Evolutionary conservation across 2,329 filamentous ascomycete species (phyloP), one percentile per base, ranked within the genome.

Genomic region (Blastomyces parvus): DNA sequence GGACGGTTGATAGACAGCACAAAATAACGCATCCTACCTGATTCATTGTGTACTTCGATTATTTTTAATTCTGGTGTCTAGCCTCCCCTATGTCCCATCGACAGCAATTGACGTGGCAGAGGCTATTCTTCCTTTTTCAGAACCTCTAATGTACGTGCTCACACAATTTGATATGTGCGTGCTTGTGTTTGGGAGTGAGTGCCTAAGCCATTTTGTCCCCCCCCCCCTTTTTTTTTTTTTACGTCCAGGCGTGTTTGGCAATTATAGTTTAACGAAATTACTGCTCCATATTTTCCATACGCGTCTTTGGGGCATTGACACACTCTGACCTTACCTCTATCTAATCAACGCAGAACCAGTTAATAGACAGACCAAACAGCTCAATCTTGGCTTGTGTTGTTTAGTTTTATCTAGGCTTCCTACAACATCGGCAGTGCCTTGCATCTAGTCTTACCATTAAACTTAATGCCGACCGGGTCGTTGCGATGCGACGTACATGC

Each of bases 101-200:
- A 9, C 42, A 60, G 25, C 38, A 53, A 44, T 61, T 61, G 59
- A 61, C 59, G 59, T 61, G 59, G 59, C 59, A 61, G 33, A 33
- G 36, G 27, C 30, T 42, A 52, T 61, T 57, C 46, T 40, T n/a
- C n/a, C 11, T 33, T 52, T 33, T 55, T 55, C n/a, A 8, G 46
- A 48, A 59, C 36, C 58, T 59, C 42, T 59, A 48, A 59, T 50
- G 58, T 59, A 42, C 36, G 52, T 27, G 1, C 36, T 27, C 25
- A 13, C 36, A 27, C 36, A 27, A 19, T n/a, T 50, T 27, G 58
- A 59, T 48, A n/a, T 19, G 6, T 33, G 25, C 38, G 17, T 30
- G 48, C 3, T 3, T 48, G 19, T 59, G 57, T 48, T 38, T 38
- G 36, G 36, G 36, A 38, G 27, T 59, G 27, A 36, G 19, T 36